Base-by-base conservation (phyloP, 768 basidiomycete genomes). In the Xerocomellus intermedius region DNA sequence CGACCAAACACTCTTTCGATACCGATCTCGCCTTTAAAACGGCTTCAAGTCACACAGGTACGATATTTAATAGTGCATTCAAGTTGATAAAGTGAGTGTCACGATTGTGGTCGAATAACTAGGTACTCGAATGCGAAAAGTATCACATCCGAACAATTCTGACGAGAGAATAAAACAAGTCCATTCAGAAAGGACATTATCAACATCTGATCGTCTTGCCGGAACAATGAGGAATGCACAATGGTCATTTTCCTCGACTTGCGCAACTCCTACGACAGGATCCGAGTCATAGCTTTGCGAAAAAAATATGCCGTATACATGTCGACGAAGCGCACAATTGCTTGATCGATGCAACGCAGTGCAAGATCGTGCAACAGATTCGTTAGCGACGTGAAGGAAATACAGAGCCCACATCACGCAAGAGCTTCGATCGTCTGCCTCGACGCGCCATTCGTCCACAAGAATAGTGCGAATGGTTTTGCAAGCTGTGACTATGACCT, bases 141-240 rank as follows among this genome's bases (percentile, higher is more conserved):
- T 59, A 36, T 30, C 24, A 37, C 0, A 50, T 59, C 48, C 41
- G 26, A 14, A 50, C 44, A 1, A 37, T 26, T 26, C 3, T 26
- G 5, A 6, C n/a, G 5, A 42, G 47, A 45, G 26, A 46, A 26
- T 50, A 2, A 7, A 26, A 7, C n/a, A 33, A 37, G 17, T 37
- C 36, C 17, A 37, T 37, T 16, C 17, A 37, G 17, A 32, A 50
- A 32, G 38, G 22, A 9, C 5, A 17, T 8, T 37, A 17, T 5
- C 45, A 58, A 5, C 53, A 58, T 36, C 16, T 54, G 2, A 54
- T 58, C 2, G 52, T 58, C 8, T 58, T 41, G 1, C 57, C 49
- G 0, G 53, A 54, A n/a, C 57, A 58, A 5, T 35, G 54, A 1
- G 52, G 57, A 1, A 12, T n/a, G 13, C 48, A 32, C 28, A 48